phyloP scores from a whole-genome alignment of 768 basidiomycete species.

The Auricularia sp. region DNA sequence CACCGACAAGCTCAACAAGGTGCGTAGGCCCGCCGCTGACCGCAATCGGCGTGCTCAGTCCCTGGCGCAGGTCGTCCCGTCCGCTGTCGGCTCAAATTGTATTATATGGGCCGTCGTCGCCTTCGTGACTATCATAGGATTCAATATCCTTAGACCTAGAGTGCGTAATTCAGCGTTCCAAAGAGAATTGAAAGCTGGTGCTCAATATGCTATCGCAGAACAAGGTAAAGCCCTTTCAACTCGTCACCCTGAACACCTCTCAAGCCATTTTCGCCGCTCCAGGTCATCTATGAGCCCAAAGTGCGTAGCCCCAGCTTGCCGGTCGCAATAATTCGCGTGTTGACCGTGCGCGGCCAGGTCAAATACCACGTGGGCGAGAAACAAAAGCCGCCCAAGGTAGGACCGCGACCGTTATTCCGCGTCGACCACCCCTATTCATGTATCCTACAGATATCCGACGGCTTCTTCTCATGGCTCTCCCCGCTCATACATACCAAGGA shows the following conservation, averaged over 20 bases:
- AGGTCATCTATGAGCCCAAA: conserved; percentile 91
- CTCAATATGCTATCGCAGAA: too few relatives aligned
- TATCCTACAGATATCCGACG: conserved; percentile 55
- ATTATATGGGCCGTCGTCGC: background rate
- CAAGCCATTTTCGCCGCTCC: background rate
- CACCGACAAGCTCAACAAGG: background rate
- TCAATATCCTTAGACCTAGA: conserved; percentile 85
- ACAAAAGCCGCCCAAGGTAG: conserved; percentile 40
- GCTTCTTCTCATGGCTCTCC: conserved; percentile 81
- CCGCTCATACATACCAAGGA: conserved; percentile 78
- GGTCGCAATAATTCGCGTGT: background rate
- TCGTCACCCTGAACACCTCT: too few relatives aligned
- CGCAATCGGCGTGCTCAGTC: background rate
- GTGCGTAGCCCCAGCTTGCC: conserved; percentile 15
- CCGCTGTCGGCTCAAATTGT: background rate
- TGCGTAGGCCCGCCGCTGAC: background rate
- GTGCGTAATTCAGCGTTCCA: conserved; percentile 37
- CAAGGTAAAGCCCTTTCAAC: too few relatives aligned
- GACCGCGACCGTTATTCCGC: background rate
- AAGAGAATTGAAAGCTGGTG: too few relatives aligned
- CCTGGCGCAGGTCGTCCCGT: background rate
- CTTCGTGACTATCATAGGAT: conserved; percentile 54
- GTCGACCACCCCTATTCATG: conserved; percentile 8
- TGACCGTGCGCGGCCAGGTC: conserved; percentile 21
- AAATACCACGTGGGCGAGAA: conserved; percentile 79